Percentiles rank a stretch among this genome's conserved stretches.
These are phyloP conservation scores for Telopea speciosissima DNA, from an alignment of 177 flowering plant species.

Conservation along the genomic window DNA sequence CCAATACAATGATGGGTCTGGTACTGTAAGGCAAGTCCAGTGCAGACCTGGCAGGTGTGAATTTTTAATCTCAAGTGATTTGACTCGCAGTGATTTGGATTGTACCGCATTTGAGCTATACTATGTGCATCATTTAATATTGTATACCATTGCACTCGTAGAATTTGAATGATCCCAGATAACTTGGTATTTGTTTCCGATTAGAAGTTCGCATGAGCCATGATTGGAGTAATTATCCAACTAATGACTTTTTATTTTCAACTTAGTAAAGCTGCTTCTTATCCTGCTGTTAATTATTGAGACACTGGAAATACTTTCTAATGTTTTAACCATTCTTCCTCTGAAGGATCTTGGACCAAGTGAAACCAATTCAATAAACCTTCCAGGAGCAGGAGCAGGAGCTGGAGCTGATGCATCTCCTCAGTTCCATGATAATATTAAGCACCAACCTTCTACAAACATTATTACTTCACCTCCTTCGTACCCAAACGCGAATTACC, in stretches of 20 bases:
- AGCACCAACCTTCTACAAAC: constrained; percentile 29
- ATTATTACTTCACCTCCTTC: constrained; percentile 23
- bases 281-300: not conserved
- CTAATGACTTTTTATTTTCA: not conserved
- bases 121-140: no score
- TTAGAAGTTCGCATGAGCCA: no score
- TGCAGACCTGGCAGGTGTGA: not conserved
- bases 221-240: not conserved
- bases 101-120: no score
- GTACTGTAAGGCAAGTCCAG: not conserved
- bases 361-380: constrained; percentile 20
- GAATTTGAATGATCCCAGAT: not conserved
- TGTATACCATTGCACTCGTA: no score
- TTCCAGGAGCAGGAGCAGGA: constrained; percentile 27
- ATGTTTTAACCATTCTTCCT: constrained; percentile 3
- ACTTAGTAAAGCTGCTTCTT: not conserved
- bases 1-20: not conserved
- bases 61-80: no score
- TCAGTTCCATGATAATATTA: constrained; percentile 26
- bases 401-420: constrained; percentile 40
- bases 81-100: no score
- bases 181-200: not conserved
- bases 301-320: not conserved
- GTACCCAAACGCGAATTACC: constrained; percentile 27
- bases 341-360: constrained; percentile 56